A percentile compares a stretch with the other conserved stretches of the same genome.
phyloP scores from a whole-genome alignment of 2,329 filamentous ascomycete genomes.

The Penicillium palitans region DNA sequence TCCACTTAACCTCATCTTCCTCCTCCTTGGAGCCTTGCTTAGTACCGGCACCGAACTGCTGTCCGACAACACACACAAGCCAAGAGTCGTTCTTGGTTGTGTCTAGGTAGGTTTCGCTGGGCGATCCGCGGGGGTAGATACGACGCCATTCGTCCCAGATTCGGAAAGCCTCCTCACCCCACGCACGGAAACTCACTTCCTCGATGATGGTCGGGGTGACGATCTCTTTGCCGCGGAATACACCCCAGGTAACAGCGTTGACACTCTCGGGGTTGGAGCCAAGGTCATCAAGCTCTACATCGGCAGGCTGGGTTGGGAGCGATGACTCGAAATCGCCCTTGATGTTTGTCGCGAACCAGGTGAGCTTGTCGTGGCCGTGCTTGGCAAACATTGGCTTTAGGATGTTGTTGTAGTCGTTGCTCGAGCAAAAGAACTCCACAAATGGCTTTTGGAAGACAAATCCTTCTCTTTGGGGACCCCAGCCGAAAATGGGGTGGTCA shows the following conservation, averaged over 20 bases:
- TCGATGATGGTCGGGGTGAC: slow-evolving; percentile 96
- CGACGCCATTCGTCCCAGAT: slow-evolving; percentile 94
- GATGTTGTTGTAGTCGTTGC: slow-evolving; percentile 63
- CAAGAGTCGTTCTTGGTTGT: slow-evolving; percentile 69
- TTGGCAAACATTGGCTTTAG: slow-evolving; percentile 64
- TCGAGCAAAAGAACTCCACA: slow-evolving; percentile 89
- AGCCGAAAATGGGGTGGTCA: slow-evolving; percentile 78
- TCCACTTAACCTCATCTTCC: slow-evolving; percentile 41
- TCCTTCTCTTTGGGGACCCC: slow-evolving; percentile 80
- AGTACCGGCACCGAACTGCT: slow-evolving; percentile 47
- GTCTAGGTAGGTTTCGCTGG: slow-evolving; percentile 71
- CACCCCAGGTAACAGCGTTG: slow-evolving; percentile 96
- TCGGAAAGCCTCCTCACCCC: slow-evolving; percentile 92
- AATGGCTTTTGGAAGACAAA: slow-evolving; percentile 99
- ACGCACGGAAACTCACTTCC: slow-evolving; percentile 87
- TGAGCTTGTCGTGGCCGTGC: slow-evolving; percentile 66
- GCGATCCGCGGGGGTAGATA: slow-evolving; percentile 74
- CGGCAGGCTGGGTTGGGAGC: slow-evolving; percentile 28
- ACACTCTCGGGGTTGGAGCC: slow-evolving; percentile 56
- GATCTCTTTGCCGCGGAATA: slow-evolving; percentile 94
- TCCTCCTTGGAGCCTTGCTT: slow-evolving; percentile 40
- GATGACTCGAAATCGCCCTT: slow-evolving; percentile 74
- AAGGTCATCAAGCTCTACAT: slow-evolving; percentile 36
- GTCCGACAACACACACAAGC: slow-evolving; percentile 71
- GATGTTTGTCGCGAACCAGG: slow-evolving; percentile 83